Base-by-base conservation (phyloP, 139 green algal species). In the Coelastrella sp. region DNA sequence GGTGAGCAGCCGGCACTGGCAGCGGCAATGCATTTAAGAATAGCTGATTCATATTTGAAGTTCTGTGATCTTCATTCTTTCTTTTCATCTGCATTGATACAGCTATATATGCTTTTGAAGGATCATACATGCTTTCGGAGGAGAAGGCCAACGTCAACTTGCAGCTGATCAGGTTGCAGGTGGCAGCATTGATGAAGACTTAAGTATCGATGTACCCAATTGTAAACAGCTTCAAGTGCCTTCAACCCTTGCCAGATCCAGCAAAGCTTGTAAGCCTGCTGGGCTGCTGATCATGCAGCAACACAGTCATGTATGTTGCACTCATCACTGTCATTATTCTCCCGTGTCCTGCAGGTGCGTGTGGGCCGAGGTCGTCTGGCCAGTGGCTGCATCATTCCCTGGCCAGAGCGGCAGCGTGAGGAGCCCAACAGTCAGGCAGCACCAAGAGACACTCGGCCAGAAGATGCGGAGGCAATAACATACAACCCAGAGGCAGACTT, bases 301-400 rank as follows among this genome's bases (percentile, higher is more conserved):
- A 6, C 73, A 79, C 73, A 79, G 25, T 57, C 25, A 60, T n/a
- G 8, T 60, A 12, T 35, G 4, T 49, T 49, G 35, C 35, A 3
- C 35, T 49, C 35, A 49, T 49, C 35, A 49, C 35, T 3, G 35
- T 63, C 7, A 11, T 4, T 0, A 20, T 58, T 27, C 35, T 85
- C 58, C 59, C 59, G 19, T 19, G 10, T 14, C 20, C 6, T 57
- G 4, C 59, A 85, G 80, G 80, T 73, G 3, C 80, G 58, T 24
- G 84, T 58, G 0, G 49, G 94, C 7, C 49, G 86, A 4, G 96
- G 96, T n/a, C 91, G 85, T 68, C 22, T 79, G 4, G 91, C 95
- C 8, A 95, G 95, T 8, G 88, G 90, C 25, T 93, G 87, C 25
- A 78, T 98, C 7, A 82, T 98, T 4, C 94, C 95, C 6, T 89